These are phyloP conservation scores for Xylariaceae sp. DNA, from an alignment of 2,329 filamentous ascomycete species.

Conservation along the genomic window DNA sequence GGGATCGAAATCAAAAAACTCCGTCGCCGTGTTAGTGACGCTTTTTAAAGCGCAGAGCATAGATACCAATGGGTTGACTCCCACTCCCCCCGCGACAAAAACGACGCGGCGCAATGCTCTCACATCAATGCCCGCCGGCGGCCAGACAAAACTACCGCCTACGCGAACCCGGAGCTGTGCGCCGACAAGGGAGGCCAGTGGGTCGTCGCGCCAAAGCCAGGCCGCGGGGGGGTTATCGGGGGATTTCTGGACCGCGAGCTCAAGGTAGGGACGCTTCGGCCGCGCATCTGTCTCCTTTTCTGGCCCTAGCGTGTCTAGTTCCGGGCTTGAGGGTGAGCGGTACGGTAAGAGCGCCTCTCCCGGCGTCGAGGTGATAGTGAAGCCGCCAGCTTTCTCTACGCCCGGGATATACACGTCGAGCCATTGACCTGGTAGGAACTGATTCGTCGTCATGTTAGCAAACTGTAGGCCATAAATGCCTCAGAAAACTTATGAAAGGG, in stretches of 20 bases:
- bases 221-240: slow-evolving; percentile 65
- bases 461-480: neutral
- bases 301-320: neutral
- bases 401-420: slow-evolving; percentile 73
- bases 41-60: slow-evolving; percentile 51
- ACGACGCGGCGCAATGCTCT: slow-evolving; percentile 53
- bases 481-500: neutral
- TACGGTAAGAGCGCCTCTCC: slow-evolving; percentile 40
- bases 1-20: slow-evolving; percentile 6
- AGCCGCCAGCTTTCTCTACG: slow-evolving; percentile 68
- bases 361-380: slow-evolving; percentile 79
- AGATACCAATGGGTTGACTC: slow-evolving; percentile 74
- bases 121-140: slow-evolving; percentile 48
- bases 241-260: slow-evolving; percentile 72
- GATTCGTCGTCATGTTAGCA: neutral
- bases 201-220: slow-evolving; percentile 62
- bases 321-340: neutral
- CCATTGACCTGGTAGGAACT: slow-evolving; percentile 84
- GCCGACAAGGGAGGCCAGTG: slow-evolving; percentile 51
- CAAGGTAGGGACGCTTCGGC: slow-evolving; percentile 47
- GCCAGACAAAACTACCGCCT: slow-evolving; percentile 77
- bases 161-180: slow-evolving; percentile 60
- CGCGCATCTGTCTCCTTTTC: neutral
- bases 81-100: slow-evolving; percentile 75
- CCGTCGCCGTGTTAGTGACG: slow-evolving; percentile 33